Conservation (phyloP, 306 rosid genomes). For the Rosa persica region DNA sequence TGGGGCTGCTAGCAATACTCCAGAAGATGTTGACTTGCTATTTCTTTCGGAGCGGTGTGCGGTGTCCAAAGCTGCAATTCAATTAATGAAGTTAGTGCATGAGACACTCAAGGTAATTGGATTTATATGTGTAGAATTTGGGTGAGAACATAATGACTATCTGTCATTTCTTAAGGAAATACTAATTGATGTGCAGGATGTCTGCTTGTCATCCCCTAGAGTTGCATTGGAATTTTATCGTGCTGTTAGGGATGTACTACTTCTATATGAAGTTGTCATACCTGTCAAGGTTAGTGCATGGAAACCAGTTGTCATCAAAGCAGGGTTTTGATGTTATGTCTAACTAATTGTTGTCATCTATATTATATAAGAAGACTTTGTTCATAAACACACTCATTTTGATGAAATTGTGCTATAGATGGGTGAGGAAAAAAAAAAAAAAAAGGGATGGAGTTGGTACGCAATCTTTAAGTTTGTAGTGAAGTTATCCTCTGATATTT, state of each 20-base stretch:
- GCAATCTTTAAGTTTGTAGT: neutral
- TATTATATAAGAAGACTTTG: neutral
- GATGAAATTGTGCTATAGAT: neutral
- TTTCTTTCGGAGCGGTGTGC: conserved; percentile 79
- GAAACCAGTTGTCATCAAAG: conserved; percentile 13
- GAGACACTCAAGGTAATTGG: conserved; percentile 71
- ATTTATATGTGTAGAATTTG: conserved; percentile 10
- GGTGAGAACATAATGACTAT: neutral
- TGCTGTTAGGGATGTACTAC: conserved; percentile 83
- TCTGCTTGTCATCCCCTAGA: conserved; percentile 84
- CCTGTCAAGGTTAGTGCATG: conserved; percentile 86
- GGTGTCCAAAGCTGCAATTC: conserved; percentile 80
- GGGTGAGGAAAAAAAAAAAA: neutral
- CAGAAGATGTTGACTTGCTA: conserved; percentile 65
- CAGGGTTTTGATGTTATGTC: neutral
- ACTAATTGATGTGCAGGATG: conserved; percentile 53
- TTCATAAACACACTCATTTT: neutral
- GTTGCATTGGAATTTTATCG: conserved; percentile 92
- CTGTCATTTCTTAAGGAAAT: neutral
- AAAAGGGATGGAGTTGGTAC: neutral
- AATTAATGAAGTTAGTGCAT: conserved; percentile 80
- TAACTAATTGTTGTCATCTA: too few relatives aligned
- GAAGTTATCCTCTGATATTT: neutral
- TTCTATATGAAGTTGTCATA: conserved; percentile 91
- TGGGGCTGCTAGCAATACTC: conserved; percentile 38